Percentiles rank a stretch among this genome's conserved stretches.
phyloP scores from a whole-genome alignment of 495 filamentous ascomycete species.

The Filosporella fistucella region DNA sequence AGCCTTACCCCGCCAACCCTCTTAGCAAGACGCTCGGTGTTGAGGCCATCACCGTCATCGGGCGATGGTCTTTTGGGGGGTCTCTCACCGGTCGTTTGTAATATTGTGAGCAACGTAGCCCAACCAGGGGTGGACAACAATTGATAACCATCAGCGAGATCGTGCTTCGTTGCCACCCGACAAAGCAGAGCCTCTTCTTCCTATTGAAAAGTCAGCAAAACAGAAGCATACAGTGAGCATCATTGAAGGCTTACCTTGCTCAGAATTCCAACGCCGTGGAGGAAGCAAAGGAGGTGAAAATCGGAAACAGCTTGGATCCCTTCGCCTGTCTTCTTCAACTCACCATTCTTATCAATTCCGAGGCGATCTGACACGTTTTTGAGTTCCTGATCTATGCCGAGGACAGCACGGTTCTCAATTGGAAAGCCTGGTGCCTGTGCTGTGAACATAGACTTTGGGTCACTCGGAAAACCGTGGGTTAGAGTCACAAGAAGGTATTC shows the following conservation, averaged over 20 bases:
- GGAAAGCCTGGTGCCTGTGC: conserved; percentile 63
- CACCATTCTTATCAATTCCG: conserved; percentile 50
- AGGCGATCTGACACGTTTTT: conserved; percentile 57
- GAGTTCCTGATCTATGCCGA: conserved; percentile 78
- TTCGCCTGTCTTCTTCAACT: conserved; percentile 39
- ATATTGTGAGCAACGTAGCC: conserved; percentile 87
- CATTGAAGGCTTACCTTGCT: conserved; percentile 55
- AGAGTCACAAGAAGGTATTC: conserved; percentile 95
- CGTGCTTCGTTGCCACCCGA: conserved; percentile 73
- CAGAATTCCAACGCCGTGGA: conserved; percentile 74
- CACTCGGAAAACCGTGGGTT: conserved; percentile 91
- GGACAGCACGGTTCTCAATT: conserved; percentile 81
- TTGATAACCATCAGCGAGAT: conserved; percentile 71
- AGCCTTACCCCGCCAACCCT: conserved; percentile 97
- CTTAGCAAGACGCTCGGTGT: conserved; percentile 86
- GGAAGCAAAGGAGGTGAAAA: conserved; percentile 88
- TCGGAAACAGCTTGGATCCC: conserved; percentile 72
- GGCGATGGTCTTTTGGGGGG: conserved; percentile 73
- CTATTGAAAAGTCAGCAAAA: conserved; percentile 41
- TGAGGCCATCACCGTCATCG: conserved; percentile 27
- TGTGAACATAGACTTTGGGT: conserved; percentile 68
- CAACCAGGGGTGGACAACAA: conserved; percentile 82
- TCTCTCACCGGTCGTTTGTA: conserved; percentile 96
- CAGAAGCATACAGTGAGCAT: too few species aligned
- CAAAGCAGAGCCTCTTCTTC: conserved; percentile 87